phyloP scores from a whole-genome alignment of 306 rosid genomes.

The Senna tora region DNA sequence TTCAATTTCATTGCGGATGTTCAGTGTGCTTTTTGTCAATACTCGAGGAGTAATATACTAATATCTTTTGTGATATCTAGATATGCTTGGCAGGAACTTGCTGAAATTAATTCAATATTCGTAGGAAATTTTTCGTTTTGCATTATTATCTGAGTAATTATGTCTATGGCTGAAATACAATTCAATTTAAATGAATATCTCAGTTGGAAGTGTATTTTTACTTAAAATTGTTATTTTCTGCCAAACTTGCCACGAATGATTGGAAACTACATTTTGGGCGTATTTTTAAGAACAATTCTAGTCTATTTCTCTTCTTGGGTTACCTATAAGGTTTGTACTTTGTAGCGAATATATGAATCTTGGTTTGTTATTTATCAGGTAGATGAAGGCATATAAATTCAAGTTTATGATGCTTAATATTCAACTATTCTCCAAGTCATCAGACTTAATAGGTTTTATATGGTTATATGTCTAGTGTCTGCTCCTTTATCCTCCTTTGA shows the following conservation, averaged over 20 bases:
- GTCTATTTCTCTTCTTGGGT: constrained; percentile 25
- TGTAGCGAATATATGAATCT: constrained; percentile 24
- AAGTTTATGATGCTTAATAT: constrained; percentile 28
- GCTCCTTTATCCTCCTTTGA: constrained; percentile 15
- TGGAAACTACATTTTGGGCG: too few species aligned
- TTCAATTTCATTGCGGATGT: constrained; percentile 20
- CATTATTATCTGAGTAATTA: too few species aligned
- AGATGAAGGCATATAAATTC: constrained; percentile 12
- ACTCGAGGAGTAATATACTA: constrained; percentile 18
- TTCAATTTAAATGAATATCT: constrained; percentile 14
- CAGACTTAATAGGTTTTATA: constrained; percentile 23
- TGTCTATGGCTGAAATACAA: neutral
- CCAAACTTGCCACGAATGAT: too few species aligned
- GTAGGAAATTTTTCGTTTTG: neutral
- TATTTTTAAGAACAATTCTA: neutral
- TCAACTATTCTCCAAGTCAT: constrained; percentile 28
- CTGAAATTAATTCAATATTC: constrained; percentile 12
- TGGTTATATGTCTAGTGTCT: constrained; percentile 20
- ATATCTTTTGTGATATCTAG: constrained; percentile 22
- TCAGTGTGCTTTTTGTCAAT: constrained; percentile 25
- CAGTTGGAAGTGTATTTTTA: too few species aligned
- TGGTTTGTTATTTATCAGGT: constrained; percentile 23
- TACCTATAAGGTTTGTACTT: constrained; percentile 18
- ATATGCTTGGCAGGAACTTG: constrained; percentile 28
- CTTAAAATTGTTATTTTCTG: too few species aligned